Evolutionary conservation across 1,284 basidiomycete genomes (phyloP), one percentile per base, ranked within the genome.

Genomic region (Ustilago esculenta): DNA sequence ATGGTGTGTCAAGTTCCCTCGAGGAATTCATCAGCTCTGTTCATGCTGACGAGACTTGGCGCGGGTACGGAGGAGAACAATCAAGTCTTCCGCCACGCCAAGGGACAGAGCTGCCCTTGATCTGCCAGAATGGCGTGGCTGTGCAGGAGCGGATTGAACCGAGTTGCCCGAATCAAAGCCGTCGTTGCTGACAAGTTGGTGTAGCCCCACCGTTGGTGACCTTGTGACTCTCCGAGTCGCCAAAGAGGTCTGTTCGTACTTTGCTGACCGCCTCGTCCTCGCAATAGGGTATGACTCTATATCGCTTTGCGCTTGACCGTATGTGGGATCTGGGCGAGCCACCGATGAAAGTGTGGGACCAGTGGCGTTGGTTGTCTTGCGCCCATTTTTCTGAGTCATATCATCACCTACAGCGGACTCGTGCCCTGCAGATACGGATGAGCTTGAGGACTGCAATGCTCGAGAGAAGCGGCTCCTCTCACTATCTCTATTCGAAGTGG

Each of bases 11-110:
- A 7, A 12, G 7, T 7, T 7, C 27, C 27, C 12, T 29, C 7
- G 27, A 7, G 12, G 27, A 12, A 29, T 7, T 20, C 17, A 20
- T 37, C 35, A 20, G 9, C 6, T 7, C 17, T 37, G 18, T 21
- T 18, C 35, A n/a, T 42, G 37, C 23, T 47, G 56, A 20, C 34
- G 37, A 5, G 58, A 30, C 5, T 17, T 21, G 1, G 45, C 41
- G 0, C 39, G 25, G 15, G 45, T 41, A 15, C 58, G 48, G 9
- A 60, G 42, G 41, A 45, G 45, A 18, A 24, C 17, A 17, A 60
- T 60, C 58, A 60, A 54, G 14, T 60, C 58, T 29, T 60, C 50
- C 1, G 58, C 58, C 12, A 60, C 51, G 4, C 41, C 58, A 2
- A 60, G 21, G n/a, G 58, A 60, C 24, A 1, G 30, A 10, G 18